A percentile compares a stretch with the other conserved stretches of the same genome.
These are phyloP conservation scores for Phaeosphaeriaceae sp. DNA, from an alignment of 2,329 filamentous ascomycete genomes.

Conservation along the genomic window DNA sequence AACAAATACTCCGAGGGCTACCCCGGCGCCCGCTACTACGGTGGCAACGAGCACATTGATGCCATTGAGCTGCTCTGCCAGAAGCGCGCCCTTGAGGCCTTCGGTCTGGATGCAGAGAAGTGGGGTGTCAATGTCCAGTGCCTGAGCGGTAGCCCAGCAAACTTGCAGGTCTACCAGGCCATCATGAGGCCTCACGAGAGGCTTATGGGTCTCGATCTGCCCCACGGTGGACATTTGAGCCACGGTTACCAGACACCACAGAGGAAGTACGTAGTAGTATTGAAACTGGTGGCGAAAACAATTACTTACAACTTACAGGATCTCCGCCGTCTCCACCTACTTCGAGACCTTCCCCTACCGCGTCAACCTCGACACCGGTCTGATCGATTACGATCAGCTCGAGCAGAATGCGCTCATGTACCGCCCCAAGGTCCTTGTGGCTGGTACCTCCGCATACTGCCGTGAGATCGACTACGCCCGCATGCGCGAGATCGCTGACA, in stretches of 20 bases:
- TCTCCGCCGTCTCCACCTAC: conserved; percentile 98
- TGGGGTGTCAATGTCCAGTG: conserved; percentile 96
- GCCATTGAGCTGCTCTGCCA: conserved; percentile 89
- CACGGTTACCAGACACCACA: conserved; percentile 97
- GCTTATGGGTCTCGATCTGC: conserved; percentile 94
- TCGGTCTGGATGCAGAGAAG: conserved; percentile 80
- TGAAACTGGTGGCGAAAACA: not conserved
- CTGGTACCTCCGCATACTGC: conserved; percentile 94
- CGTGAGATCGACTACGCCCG: conserved; percentile 93
- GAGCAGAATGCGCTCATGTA: conserved; percentile 88
- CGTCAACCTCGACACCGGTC: conserved; percentile 84
- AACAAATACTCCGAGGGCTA: conserved; percentile 99
- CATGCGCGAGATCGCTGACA: conserved; percentile 90
- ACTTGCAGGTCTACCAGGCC: conserved; percentile 97
- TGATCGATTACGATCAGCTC: conserved; percentile 93
- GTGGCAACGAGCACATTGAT: conserved; percentile 96
- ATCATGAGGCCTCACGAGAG: conserved; percentile 95
- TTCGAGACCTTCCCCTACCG: conserved; percentile 98
- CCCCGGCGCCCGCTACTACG: conserved; percentile 94
- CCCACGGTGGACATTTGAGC: conserved; percentile 91
- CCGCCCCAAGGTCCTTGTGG: conserved; percentile 93
- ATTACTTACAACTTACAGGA: conserved; percentile 55
- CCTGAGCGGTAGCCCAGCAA: conserved; percentile 90
- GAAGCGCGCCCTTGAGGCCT: conserved; percentile 85
- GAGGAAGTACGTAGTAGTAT: conserved; percentile 71